Percentiles rank a stretch among this genome's conserved stretches.
Conservation (phyloP, 1,284 basidiomycete species). For the Takashimella tepidaria region DNA sequence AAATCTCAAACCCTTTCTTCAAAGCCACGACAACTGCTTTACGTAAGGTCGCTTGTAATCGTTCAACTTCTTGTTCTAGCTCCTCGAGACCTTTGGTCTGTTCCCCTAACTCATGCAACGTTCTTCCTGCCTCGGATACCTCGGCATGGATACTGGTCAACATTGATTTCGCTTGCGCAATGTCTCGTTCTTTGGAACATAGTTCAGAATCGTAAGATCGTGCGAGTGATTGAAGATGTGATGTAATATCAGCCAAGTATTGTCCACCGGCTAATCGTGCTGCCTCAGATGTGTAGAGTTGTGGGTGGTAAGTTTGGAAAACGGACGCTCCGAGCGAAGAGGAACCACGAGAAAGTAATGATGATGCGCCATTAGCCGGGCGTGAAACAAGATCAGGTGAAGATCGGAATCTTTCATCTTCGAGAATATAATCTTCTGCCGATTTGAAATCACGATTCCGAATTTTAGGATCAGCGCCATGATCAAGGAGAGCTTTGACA, state of each 20-base stretch:
- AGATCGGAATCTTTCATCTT: conserved; percentile 94
- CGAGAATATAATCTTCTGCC: conserved; percentile 97
- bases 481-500: conserved; percentile 91
- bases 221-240: conserved; percentile 83
- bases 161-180: conserved; percentile 81
- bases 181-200: conserved; percentile 84
- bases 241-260: conserved; percentile 75
- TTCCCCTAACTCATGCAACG: conserved; percentile 64
- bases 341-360: conserved; percentile 9
- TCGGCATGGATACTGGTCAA: conserved; percentile 85
- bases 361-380: conserved; percentile 5
- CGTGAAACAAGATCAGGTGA: conserved; percentile 55
- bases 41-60: conserved; percentile 63
- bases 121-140: conserved; percentile 78
- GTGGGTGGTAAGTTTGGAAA: conserved; percentile 48
- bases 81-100: conserved; percentile 62
- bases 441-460: conserved; percentile 93
- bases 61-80: conserved; percentile 57
- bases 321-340: conserved; percentile 17
- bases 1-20: conserved; percentile 83
- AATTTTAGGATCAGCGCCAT: conserved; percentile 95
- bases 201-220: conserved; percentile 92
- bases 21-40: conserved; percentile 74
- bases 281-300: conserved; percentile 78
- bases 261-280: conserved; percentile 83